These are phyloP conservation scores for Ophiorrhiza pumila DNA, from an alignment of 257 asterid species.

Conservation along the genomic window DNA sequence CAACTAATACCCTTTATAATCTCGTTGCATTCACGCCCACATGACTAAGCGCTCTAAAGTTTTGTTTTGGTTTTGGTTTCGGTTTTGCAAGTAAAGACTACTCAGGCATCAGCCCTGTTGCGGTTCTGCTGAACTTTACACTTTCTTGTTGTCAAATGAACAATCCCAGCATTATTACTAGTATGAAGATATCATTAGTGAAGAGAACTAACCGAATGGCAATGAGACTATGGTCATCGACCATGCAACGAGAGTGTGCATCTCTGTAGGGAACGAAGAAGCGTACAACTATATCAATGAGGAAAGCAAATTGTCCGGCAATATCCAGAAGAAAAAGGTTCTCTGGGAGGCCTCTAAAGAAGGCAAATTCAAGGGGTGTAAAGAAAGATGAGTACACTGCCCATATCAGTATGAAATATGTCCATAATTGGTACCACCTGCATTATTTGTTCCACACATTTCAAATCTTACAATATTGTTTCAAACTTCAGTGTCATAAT, in stretches of 20 bases:
- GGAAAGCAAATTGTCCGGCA: slow-evolving; percentile 66
- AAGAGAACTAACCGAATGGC: slow-evolving; percentile 48
- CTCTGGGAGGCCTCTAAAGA: slow-evolving; percentile 71
- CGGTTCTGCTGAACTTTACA: too few relatives aligned
- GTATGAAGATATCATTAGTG: too few relatives aligned
- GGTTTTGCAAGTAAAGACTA: too few relatives aligned
- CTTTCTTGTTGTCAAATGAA: too few relatives aligned
- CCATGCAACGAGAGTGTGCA: slow-evolving; percentile 46
- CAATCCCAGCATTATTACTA: too few relatives aligned
- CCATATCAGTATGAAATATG: slow-evolving; percentile 63
- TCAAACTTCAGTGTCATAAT: too few relatives aligned
- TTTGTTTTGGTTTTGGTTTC: too few relatives aligned
- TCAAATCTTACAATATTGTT: not conserved
- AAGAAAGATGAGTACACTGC: slow-evolving; percentile 77
- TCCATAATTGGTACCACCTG: slow-evolving; percentile 68
- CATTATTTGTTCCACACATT: slow-evolving; percentile 14
- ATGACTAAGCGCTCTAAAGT: too few relatives aligned
- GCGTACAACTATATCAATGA: slow-evolving; percentile 48
- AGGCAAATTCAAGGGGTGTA: slow-evolving; percentile 73
- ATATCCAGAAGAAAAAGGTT: slow-evolving; percentile 64
- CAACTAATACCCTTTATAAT: too few relatives aligned
- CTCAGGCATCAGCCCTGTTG: too few relatives aligned
- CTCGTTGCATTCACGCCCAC: too few relatives aligned
- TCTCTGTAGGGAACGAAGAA: slow-evolving; percentile 64
- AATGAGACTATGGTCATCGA: slow-evolving; percentile 46